Evolutionary conservation across 2,329 filamentous ascomycete species (phyloP).

Genomic region (Trichoderma atrobrunneum): DNA sequence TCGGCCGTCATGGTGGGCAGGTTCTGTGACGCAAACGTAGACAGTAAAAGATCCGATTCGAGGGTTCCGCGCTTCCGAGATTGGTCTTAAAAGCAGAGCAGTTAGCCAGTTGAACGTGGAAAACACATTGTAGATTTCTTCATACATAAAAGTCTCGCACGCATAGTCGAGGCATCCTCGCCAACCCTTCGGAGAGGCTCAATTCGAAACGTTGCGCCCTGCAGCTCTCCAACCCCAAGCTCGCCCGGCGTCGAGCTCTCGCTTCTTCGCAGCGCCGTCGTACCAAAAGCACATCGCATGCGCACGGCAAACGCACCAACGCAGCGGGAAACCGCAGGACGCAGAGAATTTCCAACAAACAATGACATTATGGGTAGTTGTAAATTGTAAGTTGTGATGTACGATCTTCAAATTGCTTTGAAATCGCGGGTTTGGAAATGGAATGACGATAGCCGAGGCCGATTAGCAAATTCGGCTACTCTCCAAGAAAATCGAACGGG

Average conservation of each 20-base stretch:
- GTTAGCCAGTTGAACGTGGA: neutral
- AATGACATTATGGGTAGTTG: neutral
- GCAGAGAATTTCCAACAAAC: neutral
- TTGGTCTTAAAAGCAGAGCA: constrained; percentile 64
- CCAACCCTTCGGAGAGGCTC: constrained; percentile 83
- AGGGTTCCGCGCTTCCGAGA: constrained; percentile 94
- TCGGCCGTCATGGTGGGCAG: constrained; percentile 68
- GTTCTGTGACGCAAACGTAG: constrained; percentile 84
- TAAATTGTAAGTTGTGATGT: neutral
- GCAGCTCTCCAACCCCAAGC: constrained; percentile 79
- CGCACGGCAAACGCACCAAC: neutral
- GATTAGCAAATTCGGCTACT: neutral
- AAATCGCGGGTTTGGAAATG: neutral
- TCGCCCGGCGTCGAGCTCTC: constrained; percentile 41
- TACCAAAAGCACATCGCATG: neutral
- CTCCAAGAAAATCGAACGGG: neutral
- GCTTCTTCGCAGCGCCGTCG: neutral
- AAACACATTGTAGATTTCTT: neutral
- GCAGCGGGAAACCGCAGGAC: neutral
- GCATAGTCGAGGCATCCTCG: constrained; percentile 82
- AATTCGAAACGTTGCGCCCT: constrained; percentile 81
- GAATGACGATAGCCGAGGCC: neutral
- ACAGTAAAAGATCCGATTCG: constrained; percentile 92
- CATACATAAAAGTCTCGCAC: constrained; percentile 74
- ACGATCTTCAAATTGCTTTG: neutral